phyloP scores from a whole-genome alignment of 306 rosid species.

The Begonia masoniana region DNA sequence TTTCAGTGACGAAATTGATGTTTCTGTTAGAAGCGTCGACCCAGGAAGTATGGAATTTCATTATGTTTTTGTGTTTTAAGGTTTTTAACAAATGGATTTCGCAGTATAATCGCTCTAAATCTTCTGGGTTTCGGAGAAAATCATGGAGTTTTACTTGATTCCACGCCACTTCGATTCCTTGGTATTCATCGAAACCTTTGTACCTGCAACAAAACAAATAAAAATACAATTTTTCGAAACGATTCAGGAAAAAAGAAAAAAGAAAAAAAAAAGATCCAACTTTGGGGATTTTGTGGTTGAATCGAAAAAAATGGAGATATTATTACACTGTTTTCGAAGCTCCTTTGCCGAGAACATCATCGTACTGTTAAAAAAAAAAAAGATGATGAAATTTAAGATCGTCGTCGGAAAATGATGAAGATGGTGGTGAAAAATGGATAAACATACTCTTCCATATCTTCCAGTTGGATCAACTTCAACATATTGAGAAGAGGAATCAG shows the following conservation, averaged over 20 bases:
- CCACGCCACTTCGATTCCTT: constrained; percentile 99
- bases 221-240: not conserved
- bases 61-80: constrained; percentile 67
- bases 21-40: constrained; percentile 68
- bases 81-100: constrained; percentile 98
- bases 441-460: constrained; percentile 93
- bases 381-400: too few relatives aligned
- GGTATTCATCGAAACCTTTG: constrained; percentile 87
- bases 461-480: constrained; percentile 97
- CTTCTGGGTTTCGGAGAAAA: constrained; percentile 65
- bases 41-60: constrained; percentile 93
- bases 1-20: constrained; percentile 93
- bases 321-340: constrained; percentile 91
- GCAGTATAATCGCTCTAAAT: constrained; percentile 69
- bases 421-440: constrained; percentile 1
- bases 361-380: constrained; percentile 34
- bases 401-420: too few relatives aligned
- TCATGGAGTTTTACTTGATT: constrained; percentile 87
- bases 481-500: constrained; percentile 37
- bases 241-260: not conserved
- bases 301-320: constrained; percentile 9
- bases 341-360: constrained; percentile 96
- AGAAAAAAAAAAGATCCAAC: constrained; percentile 9
- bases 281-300: constrained; percentile 7
- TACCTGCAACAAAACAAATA: constrained; percentile 35